phyloP scores from a whole-genome alignment of 1,284 basidiomycete species.

The Ganoderma sp. region DNA sequence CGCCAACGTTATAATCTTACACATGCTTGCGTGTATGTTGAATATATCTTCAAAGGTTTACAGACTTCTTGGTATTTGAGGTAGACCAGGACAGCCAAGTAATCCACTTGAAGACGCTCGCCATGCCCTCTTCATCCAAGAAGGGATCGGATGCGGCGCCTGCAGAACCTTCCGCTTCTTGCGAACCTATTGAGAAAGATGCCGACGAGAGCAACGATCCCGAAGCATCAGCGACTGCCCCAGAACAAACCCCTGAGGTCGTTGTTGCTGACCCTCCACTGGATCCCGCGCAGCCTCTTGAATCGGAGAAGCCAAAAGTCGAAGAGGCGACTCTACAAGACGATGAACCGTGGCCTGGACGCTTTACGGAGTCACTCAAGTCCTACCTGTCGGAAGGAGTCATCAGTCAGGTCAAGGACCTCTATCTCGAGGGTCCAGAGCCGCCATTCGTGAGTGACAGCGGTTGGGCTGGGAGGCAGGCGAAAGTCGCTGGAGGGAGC shows the following conservation, averaged over 20 bases:
- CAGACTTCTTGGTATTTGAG: slow-evolving; percentile 93
- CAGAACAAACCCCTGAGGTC: not conserved
- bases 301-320: not conserved
- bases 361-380: slow-evolving; percentile 60
- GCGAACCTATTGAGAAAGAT: slow-evolving; percentile 11
- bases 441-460: slow-evolving; percentile 69
- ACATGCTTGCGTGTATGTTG: slow-evolving; percentile 1
- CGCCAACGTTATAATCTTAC: not conserved
- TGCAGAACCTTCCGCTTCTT: slow-evolving; percentile 13
- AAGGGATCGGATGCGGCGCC: slow-evolving; percentile 35
- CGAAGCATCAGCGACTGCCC: not conserved
- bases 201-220: slow-evolving; percentile 6
- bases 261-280: not conserved
- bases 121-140: slow-evolving; percentile 63
- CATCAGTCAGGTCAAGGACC: slow-evolving; percentile 68
- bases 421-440: slow-evolving; percentile 79
- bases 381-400: slow-evolving; percentile 67
- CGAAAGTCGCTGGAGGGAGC: slow-evolving; percentile 38
- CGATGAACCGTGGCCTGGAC: slow-evolving; percentile 66
- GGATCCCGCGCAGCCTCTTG: not conserved
- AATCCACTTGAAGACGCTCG: slow-evolving; percentile 78
- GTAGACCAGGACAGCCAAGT: slow-evolving; percentile 82
- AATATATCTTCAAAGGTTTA: slow-evolving; percentile 66
- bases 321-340: slow-evolving; percentile 23
- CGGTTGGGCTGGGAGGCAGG: slow-evolving; percentile 65